Evolutionary conservation across 257 asterid species (phyloP), one percentile per base, ranked within the genome.

Genomic region (Eustoma russellianum): DNA sequence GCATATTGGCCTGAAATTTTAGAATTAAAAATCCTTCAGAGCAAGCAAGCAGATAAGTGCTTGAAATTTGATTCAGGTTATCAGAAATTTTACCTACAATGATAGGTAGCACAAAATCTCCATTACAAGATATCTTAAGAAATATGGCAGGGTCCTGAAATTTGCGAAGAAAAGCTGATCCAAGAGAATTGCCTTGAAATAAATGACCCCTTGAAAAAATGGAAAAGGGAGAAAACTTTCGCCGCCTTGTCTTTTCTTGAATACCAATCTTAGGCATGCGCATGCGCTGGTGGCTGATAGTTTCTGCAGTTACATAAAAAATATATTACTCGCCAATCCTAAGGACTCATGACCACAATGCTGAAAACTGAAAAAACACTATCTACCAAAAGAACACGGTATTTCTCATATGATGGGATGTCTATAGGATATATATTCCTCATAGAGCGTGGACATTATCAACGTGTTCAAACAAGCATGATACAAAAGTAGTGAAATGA

Each of bases 111-210:
- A 74, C 57, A 33, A 66, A 74, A 48, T 74, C 77, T 13, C 69
- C 80, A 40, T 70, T 77, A 56, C 80, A 74, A 17, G 77, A 70
- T 52, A 74, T 62, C 50, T 74, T 66, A 17, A 74, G 77, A 63
- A 74, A 74, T 51, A 74, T 74, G 53, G 80, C 63, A 13, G 77
- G 77, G 55, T 43, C 56, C 64, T 60, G 56, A 62, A 66, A 74
- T 9, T 59, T 66, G 34, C 56, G 74, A 60, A 67, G 74, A 56
- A 74, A 70, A 28, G 69, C 71, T 18, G 65, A 45, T 34, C 72
- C 77, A 48, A 74, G 38, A 49, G 71, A 56, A 48, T 60, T 59
- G 19, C 60, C 61, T 48, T 60, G 60, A 55, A 62, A 46, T n/a
- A 66, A 56, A 40, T 59, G 74, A 48, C 60, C 74, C 59, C 43